These are phyloP conservation scores for Mediolabrus comicus DNA, from an alignment of 108 stramenopile genomes.

Conservation along the genomic window DNA sequence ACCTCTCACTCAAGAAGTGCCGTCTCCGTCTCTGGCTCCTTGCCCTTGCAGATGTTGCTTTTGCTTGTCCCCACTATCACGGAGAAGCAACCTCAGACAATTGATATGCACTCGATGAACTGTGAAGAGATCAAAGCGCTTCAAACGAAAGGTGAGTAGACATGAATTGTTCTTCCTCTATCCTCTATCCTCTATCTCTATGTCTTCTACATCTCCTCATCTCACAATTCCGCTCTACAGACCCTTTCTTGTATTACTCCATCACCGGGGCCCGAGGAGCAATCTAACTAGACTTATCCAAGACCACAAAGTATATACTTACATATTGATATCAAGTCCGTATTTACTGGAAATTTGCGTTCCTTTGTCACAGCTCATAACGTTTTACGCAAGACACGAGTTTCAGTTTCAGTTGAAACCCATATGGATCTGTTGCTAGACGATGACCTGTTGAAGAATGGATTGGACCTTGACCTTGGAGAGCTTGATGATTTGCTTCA, in stretches of 20 bases:
- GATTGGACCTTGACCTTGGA: too few species aligned
- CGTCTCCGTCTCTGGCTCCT: too few species aligned
- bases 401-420: not conserved
- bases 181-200: not conserved
- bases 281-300: not conserved
- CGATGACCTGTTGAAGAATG: not conserved
- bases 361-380: too few species aligned
- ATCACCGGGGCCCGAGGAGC: not conserved
- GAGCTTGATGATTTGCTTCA: too few species aligned
- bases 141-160: not conserved
- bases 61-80: not conserved
- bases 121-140: not conserved
- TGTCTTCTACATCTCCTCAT: not conserved
- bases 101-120: not conserved
- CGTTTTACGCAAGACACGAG: not conserved
- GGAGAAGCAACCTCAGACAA: not conserved
- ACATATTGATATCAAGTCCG: too few species aligned
- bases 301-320: not conserved
- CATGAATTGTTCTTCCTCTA: not conserved
- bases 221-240: not conserved
- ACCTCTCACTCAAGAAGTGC: not conserved
- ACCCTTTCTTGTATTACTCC: not conserved
- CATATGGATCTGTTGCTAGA: not conserved
- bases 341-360: too few species aligned
- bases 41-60: too few species aligned